phyloP scores from a whole-genome alignment of 768 basidiomycete species.

The Pleurotus tuber-regium region DNA sequence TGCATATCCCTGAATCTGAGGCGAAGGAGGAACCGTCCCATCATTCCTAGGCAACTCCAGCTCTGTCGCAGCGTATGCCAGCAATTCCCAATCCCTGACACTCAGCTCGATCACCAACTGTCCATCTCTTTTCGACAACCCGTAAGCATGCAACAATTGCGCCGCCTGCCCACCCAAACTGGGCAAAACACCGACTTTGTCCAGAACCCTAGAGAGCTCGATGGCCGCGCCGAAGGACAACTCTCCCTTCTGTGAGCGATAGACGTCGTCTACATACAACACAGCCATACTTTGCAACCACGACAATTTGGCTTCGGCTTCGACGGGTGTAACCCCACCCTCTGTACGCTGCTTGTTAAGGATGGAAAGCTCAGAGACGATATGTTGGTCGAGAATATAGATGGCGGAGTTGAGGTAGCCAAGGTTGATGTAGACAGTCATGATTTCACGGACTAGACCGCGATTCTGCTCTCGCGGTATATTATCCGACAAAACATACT shows the following conservation, averaged over 20 bases:
- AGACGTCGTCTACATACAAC: neutral
- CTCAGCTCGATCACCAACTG: slow-evolving; percentile 30
- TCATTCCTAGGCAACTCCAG: slow-evolving; percentile 12
- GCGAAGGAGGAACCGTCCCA: slow-evolving; percentile 2
- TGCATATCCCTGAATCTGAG: slow-evolving; percentile 22
- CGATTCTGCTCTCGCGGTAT: neutral
- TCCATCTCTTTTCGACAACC: slow-evolving; percentile 25
- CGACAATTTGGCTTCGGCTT: neutral
- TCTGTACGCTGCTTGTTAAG: neutral
- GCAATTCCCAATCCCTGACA: slow-evolving; percentile 41
- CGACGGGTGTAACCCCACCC: neutral
- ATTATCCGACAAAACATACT: neutral
- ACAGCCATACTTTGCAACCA: neutral
- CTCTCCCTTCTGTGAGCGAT: neutral
- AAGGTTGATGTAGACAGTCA: neutral
- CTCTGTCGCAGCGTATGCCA: slow-evolving; percentile 41
- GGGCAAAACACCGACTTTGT: slow-evolving; percentile 29
- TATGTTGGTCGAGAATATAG: neutral
- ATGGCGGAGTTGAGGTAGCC: slow-evolving; percentile 1
- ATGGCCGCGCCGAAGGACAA: slow-evolving; percentile 28
- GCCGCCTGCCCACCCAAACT: slow-evolving; percentile 30
- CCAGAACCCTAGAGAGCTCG: slow-evolving; percentile 32
- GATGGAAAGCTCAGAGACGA: neutral
- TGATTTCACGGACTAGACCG: neutral
- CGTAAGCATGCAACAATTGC: slow-evolving; percentile 45